Percentiles rank a stretch among this genome's conserved stretches.
Conservation (phyloP, 345 rosid genomes). For the Heritiera littoralis region DNA sequence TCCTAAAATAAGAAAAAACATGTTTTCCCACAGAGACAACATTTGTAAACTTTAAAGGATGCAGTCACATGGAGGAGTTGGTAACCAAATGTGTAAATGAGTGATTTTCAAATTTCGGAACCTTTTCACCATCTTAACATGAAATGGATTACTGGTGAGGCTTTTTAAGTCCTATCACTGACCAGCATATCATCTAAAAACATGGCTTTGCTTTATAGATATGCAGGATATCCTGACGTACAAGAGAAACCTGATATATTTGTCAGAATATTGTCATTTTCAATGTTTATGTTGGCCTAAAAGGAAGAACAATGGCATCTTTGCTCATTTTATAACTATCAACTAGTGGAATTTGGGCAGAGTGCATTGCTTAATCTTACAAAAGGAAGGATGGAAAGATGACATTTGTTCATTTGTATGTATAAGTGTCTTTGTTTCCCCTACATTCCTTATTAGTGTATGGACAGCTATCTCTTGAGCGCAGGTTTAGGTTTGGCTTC, state of each 20-base stretch:
- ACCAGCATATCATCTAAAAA: neutral
- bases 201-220: neutral
- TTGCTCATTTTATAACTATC: neutral
- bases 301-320: neutral
- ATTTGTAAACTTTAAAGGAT: neutral
- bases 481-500: neutral
- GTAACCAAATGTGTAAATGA: neutral
- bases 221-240: neutral
- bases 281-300: neutral
- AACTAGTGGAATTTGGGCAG: neutral
- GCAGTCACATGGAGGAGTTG: neutral
- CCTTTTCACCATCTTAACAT: neutral
- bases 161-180: neutral
- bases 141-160: neutral
- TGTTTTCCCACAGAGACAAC: neutral
- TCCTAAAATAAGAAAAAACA: no score
- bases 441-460: no score
- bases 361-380: neutral
- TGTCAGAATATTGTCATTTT: neutral
- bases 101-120: neutral
- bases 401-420: conserved; percentile 4
- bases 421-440: neutral
- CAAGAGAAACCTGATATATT: neutral
- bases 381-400: neutral
- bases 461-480: neutral